Evolutionary conservation across 805 yeast genomes (phyloP).

Genomic region (Ogataea methanolica): DNA sequence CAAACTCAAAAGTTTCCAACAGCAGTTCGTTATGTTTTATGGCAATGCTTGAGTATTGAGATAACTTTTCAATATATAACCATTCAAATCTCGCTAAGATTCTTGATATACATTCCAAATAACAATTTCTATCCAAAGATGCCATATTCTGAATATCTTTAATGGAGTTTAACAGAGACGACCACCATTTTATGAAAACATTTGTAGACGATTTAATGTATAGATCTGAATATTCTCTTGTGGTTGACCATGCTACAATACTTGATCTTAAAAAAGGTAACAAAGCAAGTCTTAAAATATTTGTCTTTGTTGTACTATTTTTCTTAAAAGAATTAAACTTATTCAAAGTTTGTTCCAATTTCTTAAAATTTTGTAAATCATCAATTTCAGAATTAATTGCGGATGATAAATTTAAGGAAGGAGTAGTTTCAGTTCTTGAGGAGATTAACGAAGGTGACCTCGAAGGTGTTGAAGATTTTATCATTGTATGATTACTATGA

Average conservation of each 20-base stretch:
- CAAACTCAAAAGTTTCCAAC: slow-evolving; percentile 48
- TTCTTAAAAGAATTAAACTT: slow-evolving; percentile 38
- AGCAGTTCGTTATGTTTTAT: slow-evolving; percentile 33
- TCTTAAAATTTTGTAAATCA: slow-evolving; percentile 25
- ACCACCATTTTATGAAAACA: slow-evolving; percentile 48
- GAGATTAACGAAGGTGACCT: slow-evolving; percentile 11
- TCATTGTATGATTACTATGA: too few species aligned
- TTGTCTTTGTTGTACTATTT: slow-evolving; percentile 37
- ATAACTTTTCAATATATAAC: slow-evolving; percentile 19
- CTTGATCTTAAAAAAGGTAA: slow-evolving; percentile 38
- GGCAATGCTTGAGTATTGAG: slow-evolving; percentile 18
- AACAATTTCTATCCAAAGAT: slow-evolving; percentile 46
- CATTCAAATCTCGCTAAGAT: slow-evolving; percentile 46
- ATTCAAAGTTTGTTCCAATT: slow-evolving; percentile 38
- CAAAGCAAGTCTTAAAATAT: slow-evolving; percentile 42
- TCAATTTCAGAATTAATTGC: slow-evolving; percentile 8
- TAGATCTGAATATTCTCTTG: slow-evolving; percentile 2
- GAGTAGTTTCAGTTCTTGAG: slow-evolving; percentile 4
- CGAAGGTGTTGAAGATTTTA: too few species aligned
- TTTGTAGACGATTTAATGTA: slow-evolving; percentile 7
- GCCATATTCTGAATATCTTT: slow-evolving; percentile 33
- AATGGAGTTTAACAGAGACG: slow-evolving; percentile 33
- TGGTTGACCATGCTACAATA: slow-evolving; percentile 7
- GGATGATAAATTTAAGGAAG: not conserved
- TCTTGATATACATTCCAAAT: slow-evolving; percentile 50